Base-by-base conservation (phyloP, 2,329 filamentous ascomycete genomes). In the Phyllosticta capitalensis region DNA sequence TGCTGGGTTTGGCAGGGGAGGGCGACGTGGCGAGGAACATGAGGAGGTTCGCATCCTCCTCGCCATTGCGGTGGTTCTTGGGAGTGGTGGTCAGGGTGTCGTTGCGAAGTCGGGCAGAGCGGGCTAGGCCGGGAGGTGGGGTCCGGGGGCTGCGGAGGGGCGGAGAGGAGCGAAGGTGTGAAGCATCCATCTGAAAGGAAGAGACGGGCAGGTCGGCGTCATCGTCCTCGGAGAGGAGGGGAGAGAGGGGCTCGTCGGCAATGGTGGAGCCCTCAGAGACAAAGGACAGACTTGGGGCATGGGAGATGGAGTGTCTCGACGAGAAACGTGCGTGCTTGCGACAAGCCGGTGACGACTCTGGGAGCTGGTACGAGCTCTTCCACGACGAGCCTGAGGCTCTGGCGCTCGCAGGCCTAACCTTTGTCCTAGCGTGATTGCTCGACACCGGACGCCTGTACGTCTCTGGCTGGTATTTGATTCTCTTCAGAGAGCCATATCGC, bases 11-110 rank as follows among this genome's bases (percentile, higher is more conserved):
- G 53, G 89, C 90, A 0, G 91, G 90, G 0, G 91, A 95, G 0
- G 94, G 94, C 6, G 92, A 97, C 56, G 90, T 90, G 54, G 92
- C 92, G 17, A 97, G 83, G 72, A 92, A 96, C 52, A 94, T 90
- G 5, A 96, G 68, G 1, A 95, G 86, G 67, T 90, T 91, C 5
- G 88, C 88, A 28, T 90, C 92, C 68, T 96, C 89, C 68, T 94
- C 86, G 61, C 85, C 87, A 1, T 86, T 87, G 22, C 82, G 80
- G 53, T 75, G 78, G 74, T 71, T 67, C 69, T 71, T 66, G 49
- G 58, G 58, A 45, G 58, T 60, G 45, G 58, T 51, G 70, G 10
- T 72, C 66, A 74, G 72, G 63, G 75, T 66, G 63, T 68, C 68
- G 60, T 72, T 69, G 50, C 72, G 71, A 64, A 74, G 63, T 67